A percentile compares a stretch with the other conserved stretches of the same genome.
Evolutionary conservation across 768 basidiomycete genomes (phyloP).

Genomic region (Boletus bicolor): DNA sequence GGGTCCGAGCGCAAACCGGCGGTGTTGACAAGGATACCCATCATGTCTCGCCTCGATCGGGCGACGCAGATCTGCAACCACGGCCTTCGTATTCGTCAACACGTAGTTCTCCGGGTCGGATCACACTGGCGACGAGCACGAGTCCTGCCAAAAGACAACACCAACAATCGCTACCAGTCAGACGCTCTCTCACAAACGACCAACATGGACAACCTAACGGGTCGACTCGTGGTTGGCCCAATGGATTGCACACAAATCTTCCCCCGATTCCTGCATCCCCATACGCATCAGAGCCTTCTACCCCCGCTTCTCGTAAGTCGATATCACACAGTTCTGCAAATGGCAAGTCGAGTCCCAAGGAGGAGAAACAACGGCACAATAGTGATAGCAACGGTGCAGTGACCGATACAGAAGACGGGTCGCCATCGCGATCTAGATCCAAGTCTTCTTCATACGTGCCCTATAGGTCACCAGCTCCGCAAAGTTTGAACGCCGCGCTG

Average conservation of each 20-base stretch:
- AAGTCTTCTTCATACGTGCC: slow-evolving; percentile 57
- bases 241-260: slow-evolving; percentile 38
- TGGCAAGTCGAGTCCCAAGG: slow-evolving; percentile 32
- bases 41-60: slow-evolving; percentile 29
- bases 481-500: slow-evolving; percentile 69
- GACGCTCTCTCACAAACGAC: slow-evolving; percentile 34
- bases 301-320: slow-evolving; percentile 52
- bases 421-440: slow-evolving; percentile 44
- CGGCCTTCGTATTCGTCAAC: slow-evolving; percentile 35
- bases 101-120: slow-evolving; percentile 32
- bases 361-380: slow-evolving; percentile 31
- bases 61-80: slow-evolving; percentile 22
- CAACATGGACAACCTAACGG: slow-evolving; percentile 27
- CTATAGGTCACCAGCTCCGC: slow-evolving; percentile 55
- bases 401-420: slow-evolving; percentile 35
- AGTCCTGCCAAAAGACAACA: slow-evolving; percentile 27
- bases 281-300: slow-evolving; percentile 58
- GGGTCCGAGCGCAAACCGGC: slow-evolving; percentile 36
- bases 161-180: slow-evolving; percentile 25
- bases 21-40: slow-evolving; percentile 33
- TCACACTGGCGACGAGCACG: slow-evolving; percentile 20
- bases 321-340: slow-evolving; percentile 32
- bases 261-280: slow-evolving; percentile 71
- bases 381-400: slow-evolving; percentile 26
- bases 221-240: slow-evolving; percentile 31